These are phyloP conservation scores for Hymenoscyphus repandus DNA, from an alignment of 2,329 filamentous ascomycete species.

Conservation along the genomic window DNA sequence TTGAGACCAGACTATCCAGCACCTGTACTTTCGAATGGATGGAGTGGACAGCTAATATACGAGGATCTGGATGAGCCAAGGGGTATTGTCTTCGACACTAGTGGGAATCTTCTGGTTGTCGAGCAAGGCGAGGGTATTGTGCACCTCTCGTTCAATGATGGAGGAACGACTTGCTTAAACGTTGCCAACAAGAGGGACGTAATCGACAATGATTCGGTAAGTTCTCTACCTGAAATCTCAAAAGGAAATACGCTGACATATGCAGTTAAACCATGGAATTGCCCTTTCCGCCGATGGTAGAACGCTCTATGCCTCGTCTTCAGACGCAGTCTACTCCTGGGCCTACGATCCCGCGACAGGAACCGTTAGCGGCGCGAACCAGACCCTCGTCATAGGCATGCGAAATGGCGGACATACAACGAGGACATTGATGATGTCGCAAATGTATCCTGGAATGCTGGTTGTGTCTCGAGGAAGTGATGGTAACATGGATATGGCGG, in stretches of 20 bases:
- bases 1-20: slow-evolving; percentile 18
- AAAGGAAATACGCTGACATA: slow-evolving; percentile 4
- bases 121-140: slow-evolving; percentile 27
- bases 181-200: slow-evolving; percentile 19
- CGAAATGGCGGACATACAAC: slow-evolving; percentile 56
- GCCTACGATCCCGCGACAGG: slow-evolving; percentile 52
- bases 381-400: slow-evolving; percentile 59
- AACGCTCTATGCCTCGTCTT: slow-evolving; percentile 52
- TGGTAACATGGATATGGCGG: slow-evolving; percentile 54
- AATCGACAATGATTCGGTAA: slow-evolving; percentile 16
- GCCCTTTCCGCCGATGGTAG: slow-evolving; percentile 47
- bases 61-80: slow-evolving; percentile 23
- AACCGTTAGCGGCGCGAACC: slow-evolving; percentile 39
- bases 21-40: slow-evolving; percentile 24
- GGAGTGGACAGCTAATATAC: slow-evolving; percentile 26
- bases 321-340: slow-evolving; percentile 58
- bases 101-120: slow-evolving; percentile 29
- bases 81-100: slow-evolving; percentile 29
- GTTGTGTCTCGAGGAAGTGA: slow-evolving; percentile 62
- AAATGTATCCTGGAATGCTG: slow-evolving; percentile 48
- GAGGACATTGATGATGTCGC: slow-evolving; percentile 60
- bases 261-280: slow-evolving; percentile 51
- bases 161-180: slow-evolving; percentile 20
- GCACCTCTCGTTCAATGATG: slow-evolving; percentile 23
- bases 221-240: neutral